phyloP scores from a whole-genome alignment of 202 grass and related monocot genomes.

The Carex sylvatica region DNA sequence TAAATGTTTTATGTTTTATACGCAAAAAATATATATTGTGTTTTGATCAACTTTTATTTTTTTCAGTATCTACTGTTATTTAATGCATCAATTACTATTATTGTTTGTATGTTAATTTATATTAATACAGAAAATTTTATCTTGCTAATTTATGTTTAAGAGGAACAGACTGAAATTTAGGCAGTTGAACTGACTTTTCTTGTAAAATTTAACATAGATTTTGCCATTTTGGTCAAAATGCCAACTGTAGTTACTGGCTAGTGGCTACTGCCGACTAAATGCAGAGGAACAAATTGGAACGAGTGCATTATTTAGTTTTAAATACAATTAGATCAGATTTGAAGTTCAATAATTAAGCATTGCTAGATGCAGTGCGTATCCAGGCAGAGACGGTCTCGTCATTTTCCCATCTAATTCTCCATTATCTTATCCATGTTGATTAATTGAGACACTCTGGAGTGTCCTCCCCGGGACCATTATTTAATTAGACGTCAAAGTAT shows the following conservation, averaged over 20 bases:
- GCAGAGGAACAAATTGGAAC: slow-evolving; percentile 4
- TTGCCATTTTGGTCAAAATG: background rate
- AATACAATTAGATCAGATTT: background rate
- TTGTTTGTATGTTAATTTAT: too few species aligned
- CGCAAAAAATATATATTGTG: too few species aligned
- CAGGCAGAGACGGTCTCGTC: background rate
- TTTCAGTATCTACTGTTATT: too few species aligned
- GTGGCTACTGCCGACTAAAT: background rate
- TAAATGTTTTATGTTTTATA: too few species aligned
- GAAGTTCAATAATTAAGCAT: slow-evolving; percentile 9
- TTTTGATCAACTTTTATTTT: too few species aligned
- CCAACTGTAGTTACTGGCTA: background rate
- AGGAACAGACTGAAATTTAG: background rate
- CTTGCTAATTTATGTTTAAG: too few species aligned
- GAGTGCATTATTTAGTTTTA: background rate
- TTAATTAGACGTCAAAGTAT: background rate
- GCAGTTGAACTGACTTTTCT: background rate
- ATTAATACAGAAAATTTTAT: too few species aligned
- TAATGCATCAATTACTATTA: too few species aligned
- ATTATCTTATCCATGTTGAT: background rate
- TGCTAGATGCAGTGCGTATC: background rate
- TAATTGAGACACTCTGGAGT: background rate
- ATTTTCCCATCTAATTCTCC: background rate
- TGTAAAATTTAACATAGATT: background rate
- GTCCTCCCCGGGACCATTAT: background rate